Percentiles rank a stretch among this genome's conserved stretches.
Conservation (phyloP, 495 filamentous ascomycete genomes). For the Penicillium samsonianum region DNA sequence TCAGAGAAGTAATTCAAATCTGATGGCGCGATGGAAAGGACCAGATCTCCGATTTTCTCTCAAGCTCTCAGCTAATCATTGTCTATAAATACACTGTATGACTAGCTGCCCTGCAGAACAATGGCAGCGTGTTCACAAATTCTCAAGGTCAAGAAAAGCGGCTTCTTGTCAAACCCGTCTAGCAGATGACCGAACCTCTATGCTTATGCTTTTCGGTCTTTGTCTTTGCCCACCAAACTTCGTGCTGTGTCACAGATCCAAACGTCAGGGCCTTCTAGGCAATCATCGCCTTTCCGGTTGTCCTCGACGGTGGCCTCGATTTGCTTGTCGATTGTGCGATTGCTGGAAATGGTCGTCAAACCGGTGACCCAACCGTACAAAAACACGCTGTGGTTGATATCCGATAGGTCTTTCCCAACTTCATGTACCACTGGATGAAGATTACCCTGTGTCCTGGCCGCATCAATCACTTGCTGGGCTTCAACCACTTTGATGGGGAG, state of each 20-base stretch:
- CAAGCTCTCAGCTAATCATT: neutral
- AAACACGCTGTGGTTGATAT: conserved; percentile 68
- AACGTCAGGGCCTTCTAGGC: conserved; percentile 54
- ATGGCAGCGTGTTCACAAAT: neutral
- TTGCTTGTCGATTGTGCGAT: conserved; percentile 62
- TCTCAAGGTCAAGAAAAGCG: neutral
- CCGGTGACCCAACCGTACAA: conserved; percentile 65
- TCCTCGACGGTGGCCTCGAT: conserved; percentile 57
- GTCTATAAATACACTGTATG: neutral
- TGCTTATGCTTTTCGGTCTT: conserved; percentile 40
- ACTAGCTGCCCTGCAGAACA: neutral
- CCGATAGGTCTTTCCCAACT: conserved; percentile 50
- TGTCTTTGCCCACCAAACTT: conserved; percentile 67
- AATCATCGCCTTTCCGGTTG: conserved; percentile 38
- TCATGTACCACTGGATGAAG: conserved; percentile 42
- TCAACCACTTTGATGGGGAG: conserved; percentile 55
- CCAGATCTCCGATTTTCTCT: neutral
- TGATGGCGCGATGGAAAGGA: neutral
- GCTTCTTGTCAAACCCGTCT: neutral
- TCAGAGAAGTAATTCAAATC: conserved; percentile 34
- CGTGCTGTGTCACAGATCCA: conserved; percentile 65
- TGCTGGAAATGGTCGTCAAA: conserved; percentile 66
- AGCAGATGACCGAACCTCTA: neutral
- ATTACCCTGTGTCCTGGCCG: conserved; percentile 27
- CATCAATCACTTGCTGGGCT: conserved; percentile 33